Base-by-base conservation (phyloP, 495 filamentous ascomycete genomes). In the Hyaloscypha bicolor region DNA sequence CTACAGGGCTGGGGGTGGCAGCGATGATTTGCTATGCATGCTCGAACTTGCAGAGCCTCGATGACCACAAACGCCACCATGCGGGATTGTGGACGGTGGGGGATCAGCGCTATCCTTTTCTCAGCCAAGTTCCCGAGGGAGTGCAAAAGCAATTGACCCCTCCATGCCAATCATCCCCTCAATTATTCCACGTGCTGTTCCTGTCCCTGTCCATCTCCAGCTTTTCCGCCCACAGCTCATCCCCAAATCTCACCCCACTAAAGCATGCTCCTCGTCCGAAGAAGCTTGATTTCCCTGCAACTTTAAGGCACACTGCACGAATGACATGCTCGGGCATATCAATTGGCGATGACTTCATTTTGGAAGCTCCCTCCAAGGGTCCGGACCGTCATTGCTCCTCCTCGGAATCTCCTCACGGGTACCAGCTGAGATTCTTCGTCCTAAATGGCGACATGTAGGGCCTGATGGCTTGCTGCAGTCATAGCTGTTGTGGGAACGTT, bases 251-350 rank as follows among this genome's bases (percentile, higher is more conserved):
- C 51, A n/a, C 51, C 4, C 16, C 16, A 5, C 19, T 25, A 19
- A n/a, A n/a, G n/a, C n/a, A 19, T 14, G 51, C 51, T 19, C 4
- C 51, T 25, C 51, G 6, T 53, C 19, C 6, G n/a, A 29, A 14
- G 5, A 29, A 25, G 29, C 11, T 32, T 22, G 11, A 57, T n/a
- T 6, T 14, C 29, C 6, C 55, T 57, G 55, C 55, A n/a, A 29
- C 12, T 22, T 57, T 16, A 57, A 30, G 55, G 55, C 55, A 57
- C 55, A 6, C 8, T 57, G 55, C 55, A 57, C 55, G 29, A 57
- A 31, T 57, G 55, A 57, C 55, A 57, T 57, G 3, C 55, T 14
- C 22, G 12, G 30, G 55, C n/a, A 14, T 5, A 57, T 14, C 29
- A 3, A 57, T 31, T 57, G 8, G 55, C 8, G 5, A 6, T 31